Evolutionary conservation across 2,329 filamentous ascomycete genomes (phyloP).

Genomic region (Pyricularia pennisetigena): DNA sequence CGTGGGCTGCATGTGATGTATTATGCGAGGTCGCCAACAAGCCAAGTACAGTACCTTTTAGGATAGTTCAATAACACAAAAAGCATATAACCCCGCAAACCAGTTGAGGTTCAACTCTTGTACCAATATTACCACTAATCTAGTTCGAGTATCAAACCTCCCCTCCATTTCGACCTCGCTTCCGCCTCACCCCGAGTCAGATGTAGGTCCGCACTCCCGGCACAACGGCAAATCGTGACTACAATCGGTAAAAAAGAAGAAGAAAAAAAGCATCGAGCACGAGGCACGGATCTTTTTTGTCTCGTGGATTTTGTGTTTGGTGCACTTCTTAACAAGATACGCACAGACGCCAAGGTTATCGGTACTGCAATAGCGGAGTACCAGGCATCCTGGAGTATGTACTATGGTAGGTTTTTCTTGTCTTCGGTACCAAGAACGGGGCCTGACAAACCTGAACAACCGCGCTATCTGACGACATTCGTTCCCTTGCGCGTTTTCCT

Average conservation of each 20-base stretch:
- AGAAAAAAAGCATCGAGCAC: neutral
- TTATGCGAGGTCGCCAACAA: no score
- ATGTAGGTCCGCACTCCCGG: neutral
- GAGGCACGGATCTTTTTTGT: neutral
- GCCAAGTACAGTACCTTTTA: no score
- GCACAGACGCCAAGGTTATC: neutral
- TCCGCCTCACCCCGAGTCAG: neutral
- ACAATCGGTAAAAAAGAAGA: neutral
- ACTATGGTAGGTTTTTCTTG: neutral
- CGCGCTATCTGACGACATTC: neutral
- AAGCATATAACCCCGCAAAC: neutral
- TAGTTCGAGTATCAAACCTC: no score
- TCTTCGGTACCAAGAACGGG: neutral
- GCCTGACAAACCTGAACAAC: neutral
- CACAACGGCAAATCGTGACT: neutral
- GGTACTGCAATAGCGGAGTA: neutral
- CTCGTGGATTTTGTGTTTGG: neutral
- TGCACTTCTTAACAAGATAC: no score
- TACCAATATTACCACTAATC: neutral
- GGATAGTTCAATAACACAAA: neutral
- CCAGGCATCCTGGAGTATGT: neutral
- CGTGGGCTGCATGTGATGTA: no score
- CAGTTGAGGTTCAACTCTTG: neutral
- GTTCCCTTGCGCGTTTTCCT: neutral
- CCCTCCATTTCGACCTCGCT: neutral